These are phyloP conservation scores for Vitis rotundifolia DNA, from an alignment of 164 flowering plant species.

Conservation along the genomic window DNA sequence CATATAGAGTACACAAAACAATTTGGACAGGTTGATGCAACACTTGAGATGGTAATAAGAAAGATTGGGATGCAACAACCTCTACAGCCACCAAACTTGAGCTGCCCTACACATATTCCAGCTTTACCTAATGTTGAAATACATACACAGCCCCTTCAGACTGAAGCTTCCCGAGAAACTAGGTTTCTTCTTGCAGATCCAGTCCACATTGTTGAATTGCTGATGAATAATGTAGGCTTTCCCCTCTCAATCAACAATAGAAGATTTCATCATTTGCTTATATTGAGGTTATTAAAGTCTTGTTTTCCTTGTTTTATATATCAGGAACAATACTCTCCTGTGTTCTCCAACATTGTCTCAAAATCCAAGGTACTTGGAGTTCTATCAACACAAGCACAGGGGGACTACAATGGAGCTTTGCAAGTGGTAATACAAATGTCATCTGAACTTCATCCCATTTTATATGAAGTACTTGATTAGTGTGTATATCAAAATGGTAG, in stretches of 20 bases:
- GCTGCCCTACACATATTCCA: neutral
- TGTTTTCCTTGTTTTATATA: neutral
- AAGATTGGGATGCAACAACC: conserved; percentile 11
- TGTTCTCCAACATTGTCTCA: conserved; percentile 29
- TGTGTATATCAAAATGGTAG: no score
- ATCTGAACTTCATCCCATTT: neutral
- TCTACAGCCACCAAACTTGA: neutral
- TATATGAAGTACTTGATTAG: neutral
- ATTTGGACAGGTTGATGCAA: conserved; percentile 19
- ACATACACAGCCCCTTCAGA: neutral
- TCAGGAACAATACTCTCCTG: conserved; percentile 25
- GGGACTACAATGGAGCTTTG: conserved; percentile 21
- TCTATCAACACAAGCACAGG: conserved; percentile 2
- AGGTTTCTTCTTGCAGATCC: conserved; percentile 17
- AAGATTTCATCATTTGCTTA: neutral
- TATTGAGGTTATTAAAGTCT: neutral
- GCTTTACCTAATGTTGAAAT: neutral
- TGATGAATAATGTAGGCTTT: conserved; percentile 41
- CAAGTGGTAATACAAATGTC: conserved; percentile 32
- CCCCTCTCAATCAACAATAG: neutral
- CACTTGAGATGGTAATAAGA: conserved; percentile 23
- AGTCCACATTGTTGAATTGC: conserved; percentile 16
- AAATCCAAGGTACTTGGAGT: conserved; percentile 15
- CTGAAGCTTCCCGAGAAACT: conserved; percentile 27
- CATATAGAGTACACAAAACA: conserved; percentile 19